These are phyloP conservation scores for Cytospora piceicola DNA, from an alignment of 2,329 filamentous ascomycete species.

Conservation along the genomic window DNA sequence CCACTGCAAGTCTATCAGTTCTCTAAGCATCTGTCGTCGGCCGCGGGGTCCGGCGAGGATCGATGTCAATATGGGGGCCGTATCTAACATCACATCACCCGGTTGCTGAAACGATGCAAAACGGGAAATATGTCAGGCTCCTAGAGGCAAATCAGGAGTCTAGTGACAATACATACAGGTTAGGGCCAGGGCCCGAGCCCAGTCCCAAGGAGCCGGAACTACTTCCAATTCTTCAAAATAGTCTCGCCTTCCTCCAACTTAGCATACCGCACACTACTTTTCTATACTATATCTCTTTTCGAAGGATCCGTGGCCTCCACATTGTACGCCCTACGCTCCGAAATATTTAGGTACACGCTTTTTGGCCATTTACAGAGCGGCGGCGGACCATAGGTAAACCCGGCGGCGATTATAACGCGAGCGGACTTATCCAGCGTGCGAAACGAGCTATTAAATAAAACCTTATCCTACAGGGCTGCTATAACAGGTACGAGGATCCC, in stretches of 20 bases:
- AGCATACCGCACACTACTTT: neutral
- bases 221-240: neutral
- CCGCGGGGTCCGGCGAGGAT: too few relatives aligned
- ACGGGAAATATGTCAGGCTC: too few relatives aligned
- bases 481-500: neutral
- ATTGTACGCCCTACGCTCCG: constrained; percentile 2
- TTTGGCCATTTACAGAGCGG: constrained; percentile 12
- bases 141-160: too few relatives aligned
- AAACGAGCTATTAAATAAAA: constrained; percentile 8
- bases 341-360: neutral
- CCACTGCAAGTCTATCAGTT: too few relatives aligned
- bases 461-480: neutral
- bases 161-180: too few relatives aligned
- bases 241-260: neutral
- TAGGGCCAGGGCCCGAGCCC: too few relatives aligned
- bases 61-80: too few relatives aligned
- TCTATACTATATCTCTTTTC: constrained; percentile 7
- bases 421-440: constrained; percentile 2
- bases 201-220: neutral
- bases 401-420: constrained; percentile 3
- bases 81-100: too few relatives aligned
- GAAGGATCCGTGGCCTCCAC: neutral
- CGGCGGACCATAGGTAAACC: constrained; percentile 13
- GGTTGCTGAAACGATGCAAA: too few relatives aligned
- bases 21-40: too few relatives aligned